Evolutionary conservation across 2,329 filamentous ascomycete genomes (phyloP).

Genomic region (Epichloe sp.): DNA sequence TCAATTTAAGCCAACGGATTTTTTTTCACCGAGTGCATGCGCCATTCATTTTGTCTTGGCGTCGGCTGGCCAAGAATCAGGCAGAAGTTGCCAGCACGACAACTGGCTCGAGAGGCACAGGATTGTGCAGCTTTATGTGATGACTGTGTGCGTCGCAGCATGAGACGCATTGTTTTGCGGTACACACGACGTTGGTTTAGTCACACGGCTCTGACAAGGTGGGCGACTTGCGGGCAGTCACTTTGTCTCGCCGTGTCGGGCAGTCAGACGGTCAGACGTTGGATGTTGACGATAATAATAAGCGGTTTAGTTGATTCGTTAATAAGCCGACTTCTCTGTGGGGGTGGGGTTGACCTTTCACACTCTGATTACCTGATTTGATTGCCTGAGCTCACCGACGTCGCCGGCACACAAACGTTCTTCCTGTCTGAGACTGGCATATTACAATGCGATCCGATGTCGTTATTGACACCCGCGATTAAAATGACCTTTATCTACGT

Average conservation of each 20-base stretch:
- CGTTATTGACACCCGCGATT: not conserved
- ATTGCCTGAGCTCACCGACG: not conserved
- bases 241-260: not conserved
- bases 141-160: not conserved
- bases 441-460: not conserved
- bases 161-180: not conserved
- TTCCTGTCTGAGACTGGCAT: not conserved
- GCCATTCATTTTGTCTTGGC: no score
- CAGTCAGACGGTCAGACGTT: not conserved
- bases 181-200: not conserved
- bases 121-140: not conserved
- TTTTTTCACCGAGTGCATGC: no score
- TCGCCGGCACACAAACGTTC: not conserved
- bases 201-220: not conserved
- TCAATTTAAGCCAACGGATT: no score
- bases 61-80: no score
- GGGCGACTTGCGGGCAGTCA: not conserved
- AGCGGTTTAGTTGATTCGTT: not conserved
- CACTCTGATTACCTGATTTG: no score
- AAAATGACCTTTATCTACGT: no score
- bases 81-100: not conserved
- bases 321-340: not conserved
- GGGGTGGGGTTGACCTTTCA: not conserved
- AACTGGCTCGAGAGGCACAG: not conserved
- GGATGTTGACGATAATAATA: not conserved